A percentile compares a stretch with the other conserved stretches of the same genome.
These are phyloP conservation scores for Datura wrightii DNA, from an alignment of 257 asterid genomes.

Conservation along the genomic window DNA sequence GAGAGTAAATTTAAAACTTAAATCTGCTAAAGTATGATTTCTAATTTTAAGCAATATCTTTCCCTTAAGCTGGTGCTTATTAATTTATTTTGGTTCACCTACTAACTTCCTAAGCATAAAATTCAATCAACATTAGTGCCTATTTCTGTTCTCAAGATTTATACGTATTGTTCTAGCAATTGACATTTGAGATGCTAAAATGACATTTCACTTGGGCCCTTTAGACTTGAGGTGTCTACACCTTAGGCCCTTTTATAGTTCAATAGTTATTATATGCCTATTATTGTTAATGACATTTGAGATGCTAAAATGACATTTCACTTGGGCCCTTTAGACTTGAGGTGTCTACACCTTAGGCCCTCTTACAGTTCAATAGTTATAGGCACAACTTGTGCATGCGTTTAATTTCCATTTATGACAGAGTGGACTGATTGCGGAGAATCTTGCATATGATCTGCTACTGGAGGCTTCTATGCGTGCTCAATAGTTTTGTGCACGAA, in stretches of 20 bases:
- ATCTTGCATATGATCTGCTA: conserved; percentile 88
- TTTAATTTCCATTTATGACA: conserved; percentile 38
- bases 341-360: not conserved
- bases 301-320: too few species aligned
- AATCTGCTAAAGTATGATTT: not conserved
- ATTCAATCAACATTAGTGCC: not conserved
- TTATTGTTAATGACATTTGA: too few species aligned
- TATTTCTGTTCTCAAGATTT: not conserved
- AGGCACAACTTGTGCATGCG: not conserved
- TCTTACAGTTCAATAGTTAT: not conserved
- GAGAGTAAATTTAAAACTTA: not conserved
- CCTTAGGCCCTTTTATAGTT: too few species aligned
- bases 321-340: not conserved
- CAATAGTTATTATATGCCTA: too few species aligned
- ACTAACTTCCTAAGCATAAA: not conserved
- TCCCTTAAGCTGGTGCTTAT: not conserved
- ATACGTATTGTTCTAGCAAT: not conserved
- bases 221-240: too few species aligned
- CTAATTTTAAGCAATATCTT: not conserved
- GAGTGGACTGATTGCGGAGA: conserved; percentile 96
- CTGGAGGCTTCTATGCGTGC: conserved; percentile 98
- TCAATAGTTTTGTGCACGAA: conserved; percentile 74
- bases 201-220: not conserved
- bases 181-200: not conserved
- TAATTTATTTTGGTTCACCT: not conserved